These are phyloP conservation scores for Nicotiana tomentosiformis DNA, from an alignment of 257 asterid genomes.

Conservation along the genomic window DNA sequence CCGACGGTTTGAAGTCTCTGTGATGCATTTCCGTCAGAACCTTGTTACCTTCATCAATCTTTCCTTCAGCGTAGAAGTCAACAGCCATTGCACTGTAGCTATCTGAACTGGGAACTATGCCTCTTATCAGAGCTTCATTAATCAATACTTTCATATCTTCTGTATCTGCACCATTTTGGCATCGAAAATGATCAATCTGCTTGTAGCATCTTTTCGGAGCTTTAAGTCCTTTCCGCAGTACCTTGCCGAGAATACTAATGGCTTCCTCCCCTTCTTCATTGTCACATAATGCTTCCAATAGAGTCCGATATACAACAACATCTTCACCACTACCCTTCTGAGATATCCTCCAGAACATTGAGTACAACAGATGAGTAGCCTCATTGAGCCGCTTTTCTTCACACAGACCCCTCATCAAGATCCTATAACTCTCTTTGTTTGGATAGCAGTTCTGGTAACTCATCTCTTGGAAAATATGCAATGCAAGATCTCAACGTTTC, in stretches of 20 bases:
- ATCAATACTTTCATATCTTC: slow-evolving; percentile 43
- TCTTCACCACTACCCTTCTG: slow-evolving; percentile 77
- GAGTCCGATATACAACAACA: slow-evolving; percentile 56
- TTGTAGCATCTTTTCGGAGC: slow-evolving; percentile 52
- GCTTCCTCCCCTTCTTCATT: slow-evolving; percentile 68
- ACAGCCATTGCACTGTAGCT: slow-evolving; percentile 58
- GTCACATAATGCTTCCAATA: slow-evolving; percentile 76
- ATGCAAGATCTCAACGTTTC: slow-evolving; percentile 70
- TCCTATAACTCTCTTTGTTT: slow-evolving; percentile 58
- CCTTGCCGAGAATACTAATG: slow-evolving; percentile 52
- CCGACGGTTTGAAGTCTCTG: slow-evolving; percentile 49
- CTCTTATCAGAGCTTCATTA: slow-evolving; percentile 58
- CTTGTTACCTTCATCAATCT: slow-evolving; percentile 51
- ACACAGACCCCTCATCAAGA: slow-evolving; percentile 85
- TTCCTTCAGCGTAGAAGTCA: slow-evolving; percentile 67
- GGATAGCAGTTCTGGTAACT: slow-evolving; percentile 62
- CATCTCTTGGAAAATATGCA: slow-evolving; percentile 79
- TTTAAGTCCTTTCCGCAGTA: slow-evolving; percentile 74
- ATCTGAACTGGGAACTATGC: slow-evolving; percentile 60
- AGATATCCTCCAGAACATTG: slow-evolving; percentile 85
- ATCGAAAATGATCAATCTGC: slow-evolving; percentile 44
- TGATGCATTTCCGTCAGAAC: slow-evolving; percentile 55
- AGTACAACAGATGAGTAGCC: slow-evolving; percentile 74
- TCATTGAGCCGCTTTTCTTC: slow-evolving; percentile 57
- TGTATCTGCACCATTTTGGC: slow-evolving; percentile 26